A percentile compares a stretch with the other conserved stretches of the same genome.
Conservation (phyloP, 2,329 filamentous ascomycete species). For the Colletotrichum sp. region DNA sequence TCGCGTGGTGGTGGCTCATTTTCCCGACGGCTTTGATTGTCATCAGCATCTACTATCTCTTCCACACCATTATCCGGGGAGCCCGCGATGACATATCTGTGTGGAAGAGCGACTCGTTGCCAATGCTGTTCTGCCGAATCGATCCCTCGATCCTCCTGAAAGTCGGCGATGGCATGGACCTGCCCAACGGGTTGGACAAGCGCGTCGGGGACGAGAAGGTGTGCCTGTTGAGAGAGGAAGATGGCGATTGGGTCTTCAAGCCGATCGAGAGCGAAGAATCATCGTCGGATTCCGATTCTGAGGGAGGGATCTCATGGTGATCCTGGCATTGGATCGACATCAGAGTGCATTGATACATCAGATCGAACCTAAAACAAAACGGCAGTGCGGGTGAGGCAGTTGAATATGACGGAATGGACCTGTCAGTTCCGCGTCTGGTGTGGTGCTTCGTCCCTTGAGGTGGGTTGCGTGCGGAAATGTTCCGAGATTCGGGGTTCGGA, state of each 20-base stretch:
- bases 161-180: conserved; percentile 37
- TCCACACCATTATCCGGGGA: conserved; percentile 37
- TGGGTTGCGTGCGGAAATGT: not conserved
- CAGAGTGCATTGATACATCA: not conserved
- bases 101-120: conserved; percentile 42
- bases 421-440: not conserved
- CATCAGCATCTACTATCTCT: conserved; percentile 38
- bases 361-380: not conserved
- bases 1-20: conserved; percentile 40
- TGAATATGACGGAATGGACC: not conserved
- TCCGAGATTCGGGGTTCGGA: not conserved
- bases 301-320: not conserved
- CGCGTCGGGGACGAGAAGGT: conserved; percentile 34
- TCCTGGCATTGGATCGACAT: not conserved
- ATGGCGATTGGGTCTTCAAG: conserved; percentile 42
- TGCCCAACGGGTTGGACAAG: conserved; percentile 37
- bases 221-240: conserved; percentile 34
- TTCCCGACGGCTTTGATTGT: conserved; percentile 38
- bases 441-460: not conserved
- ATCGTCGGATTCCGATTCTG: conserved; percentile 11
- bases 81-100: conserved; percentile 38
- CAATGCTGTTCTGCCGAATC: conserved; percentile 42
- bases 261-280: conserved; percentile 21
- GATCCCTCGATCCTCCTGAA: conserved; percentile 34
- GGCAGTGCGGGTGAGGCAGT: not conserved